A percentile compares a stretch with the other conserved stretches of the same genome.
phyloP scores from a whole-genome alignment of 2,329 filamentous ascomycete genomes.

The Aspergillus japonicus region DNA sequence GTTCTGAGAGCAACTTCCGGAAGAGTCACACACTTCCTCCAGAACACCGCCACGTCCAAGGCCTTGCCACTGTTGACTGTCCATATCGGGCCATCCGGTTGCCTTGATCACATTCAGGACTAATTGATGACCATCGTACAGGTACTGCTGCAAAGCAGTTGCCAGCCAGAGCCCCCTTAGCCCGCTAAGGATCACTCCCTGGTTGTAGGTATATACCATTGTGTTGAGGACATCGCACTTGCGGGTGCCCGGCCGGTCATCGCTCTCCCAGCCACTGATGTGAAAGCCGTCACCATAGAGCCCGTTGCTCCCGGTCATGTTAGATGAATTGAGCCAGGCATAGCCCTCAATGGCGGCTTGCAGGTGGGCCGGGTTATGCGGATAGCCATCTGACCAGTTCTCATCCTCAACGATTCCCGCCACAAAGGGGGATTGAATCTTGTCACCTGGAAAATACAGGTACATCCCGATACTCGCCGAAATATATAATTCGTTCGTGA shows the following conservation, averaged over 20 bases:
- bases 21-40: constrained; percentile 78
- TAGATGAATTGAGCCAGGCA: constrained; percentile 72
- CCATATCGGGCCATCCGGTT: constrained; percentile 65
- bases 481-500: constrained; percentile 90
- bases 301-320: constrained; percentile 75
- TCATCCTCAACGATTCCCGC: constrained; percentile 22
- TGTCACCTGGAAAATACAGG: constrained; percentile 78
- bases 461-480: constrained; percentile 87
- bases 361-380: constrained; percentile 65
- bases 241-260: constrained; percentile 62
- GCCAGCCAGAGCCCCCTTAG: constrained; percentile 76
- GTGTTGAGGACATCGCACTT: constrained; percentile 78
- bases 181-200: constrained; percentile 83
- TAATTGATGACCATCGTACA: constrained; percentile 76
- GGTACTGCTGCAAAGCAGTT: constrained; percentile 68
- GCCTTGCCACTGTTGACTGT: constrained; percentile 62
- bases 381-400: constrained; percentile 32
- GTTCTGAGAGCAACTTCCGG: constrained; percentile 74
- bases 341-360: constrained; percentile 75
- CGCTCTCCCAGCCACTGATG: constrained; percentile 62
- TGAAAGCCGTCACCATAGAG: constrained; percentile 89
- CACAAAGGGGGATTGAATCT: constrained; percentile 68
- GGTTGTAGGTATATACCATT: constrained; percentile 95
- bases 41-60: constrained; percentile 77
- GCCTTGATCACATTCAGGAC: constrained; percentile 71